These are phyloP conservation scores for Rhizophora mangle DNA, from an alignment of 345 rosid genomes.

Conservation along the genomic window DNA sequence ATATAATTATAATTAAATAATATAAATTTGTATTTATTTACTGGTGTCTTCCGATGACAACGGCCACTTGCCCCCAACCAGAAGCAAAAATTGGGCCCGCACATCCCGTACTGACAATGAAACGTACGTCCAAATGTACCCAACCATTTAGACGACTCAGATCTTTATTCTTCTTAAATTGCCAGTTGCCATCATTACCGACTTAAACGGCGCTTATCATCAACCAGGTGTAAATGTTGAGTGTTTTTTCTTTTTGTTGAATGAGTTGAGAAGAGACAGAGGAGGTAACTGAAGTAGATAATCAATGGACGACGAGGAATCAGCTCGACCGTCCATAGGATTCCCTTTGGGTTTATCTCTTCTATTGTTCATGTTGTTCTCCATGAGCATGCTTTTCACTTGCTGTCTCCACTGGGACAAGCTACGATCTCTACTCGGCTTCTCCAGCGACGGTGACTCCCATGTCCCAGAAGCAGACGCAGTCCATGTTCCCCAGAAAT, in stretches of 20 bases:
- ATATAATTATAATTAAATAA: too few species aligned
- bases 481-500: constrained; percentile 11
- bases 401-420: constrained; percentile 40
- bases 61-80: too few species aligned
- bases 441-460: constrained; percentile 6
- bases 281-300: neutral
- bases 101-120: constrained; percentile 14
- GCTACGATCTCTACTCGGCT: constrained; percentile 17
- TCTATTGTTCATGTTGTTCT: constrained; percentile 23
- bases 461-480: constrained; percentile 2
- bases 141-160: neutral
- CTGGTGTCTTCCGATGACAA: neutral
- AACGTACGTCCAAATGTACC: constrained; percentile 12
- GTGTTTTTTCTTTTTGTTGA: neutral
- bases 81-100: constrained; percentile 6
- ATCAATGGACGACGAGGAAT: constrained; percentile 17
- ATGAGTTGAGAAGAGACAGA: neutral
- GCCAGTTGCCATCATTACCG: neutral
- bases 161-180: neutral
- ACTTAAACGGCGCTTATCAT: too few species aligned
- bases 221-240: neutral
- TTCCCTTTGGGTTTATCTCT: constrained; percentile 42
- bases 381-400: constrained; percentile 27
- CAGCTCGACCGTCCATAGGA: constrained; percentile 26
- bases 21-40: too few species aligned